Base-by-base conservation (phyloP, 1,284 basidiomycete species). In the Cryptococcus neoformans region DNA sequence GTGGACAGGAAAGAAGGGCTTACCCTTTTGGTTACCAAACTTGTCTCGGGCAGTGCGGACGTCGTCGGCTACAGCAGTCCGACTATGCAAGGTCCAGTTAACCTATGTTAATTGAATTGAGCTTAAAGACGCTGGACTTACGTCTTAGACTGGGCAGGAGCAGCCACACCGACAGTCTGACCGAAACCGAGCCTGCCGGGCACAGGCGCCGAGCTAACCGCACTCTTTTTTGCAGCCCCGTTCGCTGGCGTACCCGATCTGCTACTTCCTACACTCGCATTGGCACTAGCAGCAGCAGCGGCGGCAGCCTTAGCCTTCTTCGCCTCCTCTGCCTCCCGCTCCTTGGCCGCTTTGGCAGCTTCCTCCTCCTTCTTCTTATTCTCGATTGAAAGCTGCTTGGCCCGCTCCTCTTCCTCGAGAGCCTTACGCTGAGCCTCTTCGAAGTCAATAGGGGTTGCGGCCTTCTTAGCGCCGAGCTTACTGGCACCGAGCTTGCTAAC, bases 361-460 rank as follows among this genome's bases (percentile, higher is more conserved):
- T 83, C 83, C 49, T 82, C 80, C 67, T 88, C 87, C 74, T 94
- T 90, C 41, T 84, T 81, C 68, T 86, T 83, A 36, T 89, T 84
- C 72, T 94, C 90, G 69, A 94, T 94, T 0, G 92, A 93, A 11
- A 95, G 81, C 65, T 92, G 85, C 73, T 89, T 89, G 73, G 92
- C 84, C 56, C 91, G 81, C 76, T 93, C 92, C 41, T 90, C 91
- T 73, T 96, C 93, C 69, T 92, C 92, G 17, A 83, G 72, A 0
- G 93, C 93, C 67, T 89, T 89, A 37, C 86, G 81, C 76, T 96
- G 91, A 0, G 92, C 93, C 67, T 91, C 90, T 48, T 88, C 93
- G 73, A 96, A 97, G 77, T 96, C 87, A 63, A 96, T 87, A 1
- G 86, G 83, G 0, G 80, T 83, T 0, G 88, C 82, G 4, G 80